Evolutionary conservation across 345 rosid genomes (phyloP).

Genomic region (Diplotaxis tenuifolia): DNA sequence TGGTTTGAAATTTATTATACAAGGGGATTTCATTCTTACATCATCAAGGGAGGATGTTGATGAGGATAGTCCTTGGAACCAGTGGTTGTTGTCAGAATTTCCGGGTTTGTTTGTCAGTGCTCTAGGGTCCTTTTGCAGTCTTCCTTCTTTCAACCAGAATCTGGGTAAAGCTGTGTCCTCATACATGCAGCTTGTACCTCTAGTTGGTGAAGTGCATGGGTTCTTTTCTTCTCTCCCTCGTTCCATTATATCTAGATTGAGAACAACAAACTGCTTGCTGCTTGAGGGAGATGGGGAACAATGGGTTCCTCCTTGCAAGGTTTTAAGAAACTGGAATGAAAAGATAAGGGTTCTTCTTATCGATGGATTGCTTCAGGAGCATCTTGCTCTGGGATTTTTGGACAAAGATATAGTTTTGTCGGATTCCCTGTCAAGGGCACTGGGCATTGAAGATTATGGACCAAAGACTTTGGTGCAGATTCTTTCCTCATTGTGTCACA

Average conservation of each 20-base stretch:
- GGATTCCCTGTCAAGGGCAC: constrained; percentile 75
- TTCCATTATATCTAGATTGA: constrained; percentile 55
- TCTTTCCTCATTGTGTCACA: constrained; percentile 51
- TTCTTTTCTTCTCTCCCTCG: constrained; percentile 81
- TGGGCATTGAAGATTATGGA: constrained; percentile 77
- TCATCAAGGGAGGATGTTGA: constrained; percentile 98
- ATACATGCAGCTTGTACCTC: constrained; percentile 88
- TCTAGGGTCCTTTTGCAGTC: constrained; percentile 66
- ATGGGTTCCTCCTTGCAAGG: constrained; percentile 93
- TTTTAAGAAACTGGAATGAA: constrained; percentile 81
- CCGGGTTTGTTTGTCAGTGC: constrained; percentile 75
- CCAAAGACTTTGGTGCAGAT: constrained; percentile 68
- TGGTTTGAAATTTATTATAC: constrained; percentile 89
- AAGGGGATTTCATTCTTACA: constrained; percentile 96
- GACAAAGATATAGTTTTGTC: constrained; percentile 65
- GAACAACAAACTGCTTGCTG: constrained; percentile 68
- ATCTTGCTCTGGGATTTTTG: constrained; percentile 82
- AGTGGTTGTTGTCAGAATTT: constrained; percentile 77
- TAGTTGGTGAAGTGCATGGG: constrained; percentile 89
- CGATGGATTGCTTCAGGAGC: constrained; percentile 60
- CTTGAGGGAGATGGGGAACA: constrained; percentile 66
- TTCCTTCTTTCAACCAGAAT: constrained; percentile 71
- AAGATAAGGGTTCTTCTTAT: constrained; percentile 56
- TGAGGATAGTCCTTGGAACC: constrained; percentile 90
- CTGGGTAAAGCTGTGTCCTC: constrained; percentile 81